phyloP scores from a whole-genome alignment of 2,329 filamentous ascomycete genomes.

The Colletotrichum higginsianum region DNA sequence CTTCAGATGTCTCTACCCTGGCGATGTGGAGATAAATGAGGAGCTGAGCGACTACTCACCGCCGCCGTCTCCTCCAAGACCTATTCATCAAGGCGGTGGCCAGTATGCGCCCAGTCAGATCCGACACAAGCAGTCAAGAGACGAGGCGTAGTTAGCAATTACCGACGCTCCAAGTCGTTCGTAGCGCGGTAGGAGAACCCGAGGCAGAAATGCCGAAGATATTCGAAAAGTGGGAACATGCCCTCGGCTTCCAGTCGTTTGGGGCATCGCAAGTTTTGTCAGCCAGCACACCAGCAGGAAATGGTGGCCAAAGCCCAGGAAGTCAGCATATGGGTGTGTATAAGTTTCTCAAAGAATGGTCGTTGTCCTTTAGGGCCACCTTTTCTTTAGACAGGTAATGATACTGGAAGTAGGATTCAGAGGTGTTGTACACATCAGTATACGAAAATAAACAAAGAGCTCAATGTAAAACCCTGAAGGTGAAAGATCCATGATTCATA shows the following conservation, averaged over 20 bases:
- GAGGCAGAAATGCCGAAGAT: background rate
- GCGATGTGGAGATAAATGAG: background rate
- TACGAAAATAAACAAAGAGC: background rate
- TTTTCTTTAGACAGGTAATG: background rate
- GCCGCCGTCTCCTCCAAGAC: constrained; percentile 37
- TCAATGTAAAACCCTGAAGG: background rate
- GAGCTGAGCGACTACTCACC: constrained; percentile 2
- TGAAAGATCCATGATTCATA: constrained; percentile 25
- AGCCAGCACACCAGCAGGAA: background rate
- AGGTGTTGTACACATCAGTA: constrained; percentile 7
- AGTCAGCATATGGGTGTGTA: background rate
- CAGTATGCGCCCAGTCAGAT: constrained; percentile 32
- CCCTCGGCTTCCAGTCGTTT: background rate
- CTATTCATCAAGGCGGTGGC: constrained; percentile 40
- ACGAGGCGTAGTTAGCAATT: background rate
- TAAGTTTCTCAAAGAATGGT: too few species aligned
- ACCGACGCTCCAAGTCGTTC: too few species aligned
- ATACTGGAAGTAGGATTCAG: background rate
- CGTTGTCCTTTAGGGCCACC: background rate
- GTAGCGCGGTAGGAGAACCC: background rate
- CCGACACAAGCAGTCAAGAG: background rate
- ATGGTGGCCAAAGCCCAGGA: background rate
- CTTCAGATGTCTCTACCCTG: background rate
- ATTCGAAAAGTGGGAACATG: background rate
- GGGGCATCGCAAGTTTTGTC: background rate